A percentile compares a stretch with the other conserved stretches of the same genome.
These are phyloP conservation scores for Botryotinia narcissicola DNA, from an alignment of 2,329 filamentous ascomycete genomes.

Conservation along the genomic window DNA sequence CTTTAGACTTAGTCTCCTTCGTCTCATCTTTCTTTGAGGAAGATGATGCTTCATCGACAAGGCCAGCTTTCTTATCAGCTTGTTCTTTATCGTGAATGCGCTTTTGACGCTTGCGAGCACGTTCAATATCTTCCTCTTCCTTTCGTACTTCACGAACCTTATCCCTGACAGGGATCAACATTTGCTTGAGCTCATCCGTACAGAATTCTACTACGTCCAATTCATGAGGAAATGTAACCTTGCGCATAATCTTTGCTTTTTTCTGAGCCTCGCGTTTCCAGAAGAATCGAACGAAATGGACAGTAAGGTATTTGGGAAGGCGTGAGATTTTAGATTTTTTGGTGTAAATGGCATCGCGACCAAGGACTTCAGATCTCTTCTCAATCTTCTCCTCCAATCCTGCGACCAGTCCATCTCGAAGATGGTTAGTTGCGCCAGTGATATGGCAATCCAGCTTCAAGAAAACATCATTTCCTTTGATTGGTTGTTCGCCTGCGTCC, in stretches of 20 bases:
- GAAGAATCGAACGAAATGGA: slow-evolving; percentile 97
- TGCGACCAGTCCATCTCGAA: slow-evolving; percentile 81
- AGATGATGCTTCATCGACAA: slow-evolving; percentile 44
- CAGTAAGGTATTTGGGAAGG: slow-evolving; percentile 89
- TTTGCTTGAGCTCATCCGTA: slow-evolving; percentile 79
- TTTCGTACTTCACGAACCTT: slow-evolving; percentile 94
- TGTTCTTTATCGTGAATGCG: slow-evolving; percentile 50
- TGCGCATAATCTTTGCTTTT: slow-evolving; percentile 99
- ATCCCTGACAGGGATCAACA: slow-evolving; percentile 88
- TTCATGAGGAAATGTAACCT: slow-evolving; percentile 93
- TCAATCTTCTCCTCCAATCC: slow-evolving; percentile 86
- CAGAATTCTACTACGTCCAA: slow-evolving; percentile 94
- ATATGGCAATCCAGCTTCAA: slow-evolving; percentile 97
- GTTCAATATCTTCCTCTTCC: slow-evolving; percentile 90
- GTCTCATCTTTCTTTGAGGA: slow-evolving; percentile 48
- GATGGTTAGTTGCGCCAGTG: slow-evolving; percentile 78
- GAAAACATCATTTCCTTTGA: slow-evolving; percentile 70
- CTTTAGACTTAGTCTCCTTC: slow-evolving; percentile 46
- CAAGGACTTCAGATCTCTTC: slow-evolving; percentile 78
- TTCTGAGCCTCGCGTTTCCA: slow-evolving; percentile 96
- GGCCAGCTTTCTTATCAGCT: slow-evolving; percentile 48
- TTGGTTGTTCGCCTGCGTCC: slow-evolving; percentile 69
- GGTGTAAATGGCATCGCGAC: slow-evolving; percentile 78
- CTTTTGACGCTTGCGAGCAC: slow-evolving; percentile 89
- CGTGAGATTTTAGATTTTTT: slow-evolving; percentile 88